Conservation (phyloP, 805 yeast genomes). For the Metschnikowia gruessii region DNA sequence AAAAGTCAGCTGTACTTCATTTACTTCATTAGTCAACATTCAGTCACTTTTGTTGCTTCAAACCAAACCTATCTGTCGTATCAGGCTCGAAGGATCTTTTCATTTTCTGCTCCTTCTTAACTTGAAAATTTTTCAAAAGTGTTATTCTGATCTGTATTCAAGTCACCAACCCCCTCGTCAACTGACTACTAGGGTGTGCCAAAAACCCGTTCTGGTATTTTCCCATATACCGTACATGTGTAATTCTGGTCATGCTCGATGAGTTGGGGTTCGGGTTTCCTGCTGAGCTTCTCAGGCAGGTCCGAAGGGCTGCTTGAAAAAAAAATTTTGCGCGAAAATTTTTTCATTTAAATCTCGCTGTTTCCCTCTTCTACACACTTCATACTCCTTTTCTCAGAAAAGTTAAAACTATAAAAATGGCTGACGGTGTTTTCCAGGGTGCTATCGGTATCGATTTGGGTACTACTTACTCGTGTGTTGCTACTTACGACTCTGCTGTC, state of each 20-base stretch:
- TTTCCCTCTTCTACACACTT: constrained; percentile 15
- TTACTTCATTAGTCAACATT: not conserved
- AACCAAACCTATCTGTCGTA: too few relatives aligned
- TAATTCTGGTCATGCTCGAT: constrained; percentile 11
- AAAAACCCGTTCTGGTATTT: constrained; percentile 4
- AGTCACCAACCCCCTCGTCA: not conserved
- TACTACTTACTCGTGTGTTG: constrained; percentile 52
- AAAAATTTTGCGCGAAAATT: constrained; percentile 18
- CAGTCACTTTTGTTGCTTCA: not conserved
- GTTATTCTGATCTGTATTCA: too few relatives aligned
- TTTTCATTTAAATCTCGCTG: constrained; percentile 18
- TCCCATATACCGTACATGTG: constrained; percentile 3
- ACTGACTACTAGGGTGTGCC: not conserved
- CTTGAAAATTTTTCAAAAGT: too few relatives aligned
- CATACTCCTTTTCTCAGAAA: constrained; percentile 15
- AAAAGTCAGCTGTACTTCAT: not conserved
- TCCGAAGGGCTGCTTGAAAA: constrained; percentile 14
- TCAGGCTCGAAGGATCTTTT: too few relatives aligned
- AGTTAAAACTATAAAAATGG: constrained; percentile 22
- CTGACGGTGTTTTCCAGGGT: constrained; percentile 33
- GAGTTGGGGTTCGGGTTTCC: constrained; percentile 8
- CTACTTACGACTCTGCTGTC: constrained; percentile 48
- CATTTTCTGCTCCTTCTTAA: too few relatives aligned
- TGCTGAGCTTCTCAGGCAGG: constrained; percentile 6
- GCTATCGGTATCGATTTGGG: constrained; percentile 54